These are phyloP conservation scores for Lasiodiplodia gonubiensis DNA, from an alignment of 2,329 filamentous ascomycete species.

Conservation along the genomic window DNA sequence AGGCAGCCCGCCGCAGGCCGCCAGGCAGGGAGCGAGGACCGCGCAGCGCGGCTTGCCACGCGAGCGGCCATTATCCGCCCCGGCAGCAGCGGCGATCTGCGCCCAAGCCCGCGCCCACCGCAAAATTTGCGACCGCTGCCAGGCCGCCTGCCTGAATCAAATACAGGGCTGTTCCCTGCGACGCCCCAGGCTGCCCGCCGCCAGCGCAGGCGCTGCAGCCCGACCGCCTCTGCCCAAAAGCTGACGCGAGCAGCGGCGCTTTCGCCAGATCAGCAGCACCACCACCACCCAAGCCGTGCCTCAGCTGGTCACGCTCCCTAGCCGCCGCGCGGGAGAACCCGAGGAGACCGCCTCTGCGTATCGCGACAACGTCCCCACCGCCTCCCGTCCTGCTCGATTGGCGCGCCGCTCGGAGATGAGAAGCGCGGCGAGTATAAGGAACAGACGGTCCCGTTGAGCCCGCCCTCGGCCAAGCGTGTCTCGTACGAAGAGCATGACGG, in stretches of 20 bases:
- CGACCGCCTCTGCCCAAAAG: constrained; percentile 25
- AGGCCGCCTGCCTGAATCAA: constrained; percentile 22
- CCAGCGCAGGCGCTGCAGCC: constrained; percentile 15
- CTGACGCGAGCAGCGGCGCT: constrained; percentile 26
- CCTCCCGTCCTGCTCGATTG: constrained; percentile 10
- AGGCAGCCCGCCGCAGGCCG: constrained; percentile 9
- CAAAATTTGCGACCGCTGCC: constrained; percentile 16
- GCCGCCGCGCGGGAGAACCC: constrained; percentile 20
- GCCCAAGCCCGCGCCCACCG: constrained; percentile 11
- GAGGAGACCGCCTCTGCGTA: constrained; percentile 9
- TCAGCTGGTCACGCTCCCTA: constrained; percentile 23
- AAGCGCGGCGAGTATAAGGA: constrained; percentile 14
- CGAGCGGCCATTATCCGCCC: constrained; percentile 23
- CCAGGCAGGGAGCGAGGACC: constrained; percentile 17
- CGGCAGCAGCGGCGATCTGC: constrained; percentile 24
- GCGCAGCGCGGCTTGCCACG: constrained; percentile 20
- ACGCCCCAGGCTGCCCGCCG: constrained; percentile 6
- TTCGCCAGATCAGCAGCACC: constrained; percentile 25
- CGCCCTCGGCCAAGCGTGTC: constrained; percentile 5
- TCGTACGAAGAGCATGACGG: constrained; percentile 14
- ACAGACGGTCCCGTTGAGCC: constrained; percentile 14
- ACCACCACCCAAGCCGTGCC: constrained; percentile 10
- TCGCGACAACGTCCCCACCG: constrained; percentile 24
- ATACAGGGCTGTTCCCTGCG: constrained; percentile 23
- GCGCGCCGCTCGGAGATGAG: constrained; percentile 23